Evolutionary conservation across 768 basidiomycete genomes (phyloP), one percentile per base, ranked within the genome.

Genomic region (Fomitopsis pulvina): DNA sequence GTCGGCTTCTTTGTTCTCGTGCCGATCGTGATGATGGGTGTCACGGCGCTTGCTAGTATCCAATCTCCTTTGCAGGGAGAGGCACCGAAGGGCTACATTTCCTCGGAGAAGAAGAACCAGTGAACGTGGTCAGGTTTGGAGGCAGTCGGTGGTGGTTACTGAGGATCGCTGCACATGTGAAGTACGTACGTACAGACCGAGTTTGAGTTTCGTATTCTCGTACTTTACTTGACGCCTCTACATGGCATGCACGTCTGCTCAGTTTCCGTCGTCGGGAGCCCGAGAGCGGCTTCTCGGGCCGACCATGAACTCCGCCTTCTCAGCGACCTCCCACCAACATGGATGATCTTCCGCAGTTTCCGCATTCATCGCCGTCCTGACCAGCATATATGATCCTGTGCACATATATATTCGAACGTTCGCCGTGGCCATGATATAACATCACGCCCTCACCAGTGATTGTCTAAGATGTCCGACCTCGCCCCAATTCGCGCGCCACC

Each of bases 101-200:
- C 85, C 4, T 71, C 73, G 44, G 86, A 87, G 63, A 88, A 74
- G 73, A 91, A 91, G 76, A 80, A 70, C 56, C 86, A 90, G 71
- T 89, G 75, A 40, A 16, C 11, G 42, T 10, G 32, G 32, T 34
- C 32, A 34, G 32, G 10, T 34, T n/a, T n/a, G 32, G 11, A 10
- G 32, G 32, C 10, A 34, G 32, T 34, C 32, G n/a, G n/a, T n/a
- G 29, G 8, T 14, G 29, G 8, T 14, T 30, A 30, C 14, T 7
- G 29, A 7, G 29, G 29, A 14, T 30, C 14, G 29, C 8, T 30
- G 29, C 34, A 14, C 34, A 37, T 41, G 41, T 41, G 16, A 22
- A 6, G 21, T 41, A 41, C 41, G 41, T 9, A 9, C 25, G 25
- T 9, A 22, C 25, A 4, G 10, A 21, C 41, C 3, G 41, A 8